Base-by-base conservation (phyloP, 306 rosid genomes). In the Chamaecrista fasciculata region DNA sequence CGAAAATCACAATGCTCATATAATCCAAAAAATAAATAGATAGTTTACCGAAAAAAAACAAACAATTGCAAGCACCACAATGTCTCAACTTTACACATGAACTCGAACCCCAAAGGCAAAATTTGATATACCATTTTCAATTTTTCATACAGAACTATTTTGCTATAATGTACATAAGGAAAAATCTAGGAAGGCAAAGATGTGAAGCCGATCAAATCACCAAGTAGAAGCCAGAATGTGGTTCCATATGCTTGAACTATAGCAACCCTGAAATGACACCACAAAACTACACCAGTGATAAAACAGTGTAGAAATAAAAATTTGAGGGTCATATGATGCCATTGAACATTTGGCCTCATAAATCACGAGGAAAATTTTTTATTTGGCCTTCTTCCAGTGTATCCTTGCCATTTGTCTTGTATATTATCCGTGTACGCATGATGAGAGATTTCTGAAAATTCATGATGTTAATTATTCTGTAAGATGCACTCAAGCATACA, bases 371-470 rank as follows among this genome's bases (percentile, higher is more conserved):
- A 23, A 95, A 91, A 60, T 84, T 95, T 74, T 46, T 87, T 75
- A 95, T 63, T 80, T 95, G 99, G 20, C 95, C 99, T 79, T 95
- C 97, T 85, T 89, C 99, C 81, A 95, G 74, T 8, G 87, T 55
- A 75, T 91, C 99, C 82, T 85, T 83, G 76, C 89, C 84, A 78
- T 95, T 86, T 71, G 73, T 53, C 88, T 91, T 91, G 92, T 89
- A 95, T n/a, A 97, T 92, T 78, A 89, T 91, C 86, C 95, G 84
- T 77, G 86, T 67, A 64, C 97, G 97, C 99, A 95, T 95, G 79
- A 95, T 81, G 21, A 91, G 92, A 60, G 88, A 78, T 91, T 95
- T 95, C 99, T 95, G 96, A 69, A 86, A 84, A 73, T 39, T n/a
- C n/a, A n/a, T n/a, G n/a, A n/a, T n/a, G n/a, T 82, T 56, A 66